A percentile compares a stretch with the other conserved stretches of the same genome.
Conservation (phyloP, 1,139 yeast genomes). For the Chernovozyma sophiae-reginae region DNA sequence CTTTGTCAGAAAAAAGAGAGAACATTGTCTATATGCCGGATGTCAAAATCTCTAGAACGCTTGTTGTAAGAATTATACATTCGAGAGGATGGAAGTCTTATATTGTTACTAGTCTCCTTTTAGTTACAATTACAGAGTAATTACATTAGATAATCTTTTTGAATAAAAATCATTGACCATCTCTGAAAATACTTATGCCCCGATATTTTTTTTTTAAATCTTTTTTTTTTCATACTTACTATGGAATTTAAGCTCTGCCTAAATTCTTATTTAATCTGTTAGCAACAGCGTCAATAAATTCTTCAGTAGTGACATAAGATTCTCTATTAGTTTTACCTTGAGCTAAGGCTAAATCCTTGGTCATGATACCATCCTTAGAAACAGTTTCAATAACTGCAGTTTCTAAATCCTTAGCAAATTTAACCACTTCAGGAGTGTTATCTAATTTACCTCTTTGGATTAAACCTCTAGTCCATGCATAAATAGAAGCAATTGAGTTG, state of each 20-base stretch:
- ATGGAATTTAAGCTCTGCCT: conserved; percentile 5
- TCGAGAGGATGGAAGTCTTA: too few species aligned
- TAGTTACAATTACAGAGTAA: too few species aligned
- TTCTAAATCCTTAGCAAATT: conserved; percentile 76
- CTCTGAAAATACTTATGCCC: too few species aligned
- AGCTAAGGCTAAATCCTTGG: conserved; percentile 90
- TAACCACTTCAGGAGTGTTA: conserved; percentile 74
- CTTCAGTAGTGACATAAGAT: conserved; percentile 83
- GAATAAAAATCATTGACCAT: too few species aligned
- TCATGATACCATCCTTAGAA: conserved; percentile 80
- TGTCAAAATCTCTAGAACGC: too few species aligned
- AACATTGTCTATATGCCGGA: too few species aligned
- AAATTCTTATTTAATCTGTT: conserved; percentile 32
- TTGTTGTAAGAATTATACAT: too few species aligned
- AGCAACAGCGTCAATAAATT: conserved; percentile 78
- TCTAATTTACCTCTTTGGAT: conserved; percentile 90
- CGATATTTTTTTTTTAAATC: too few species aligned
- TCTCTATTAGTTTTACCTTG: conserved; percentile 80
- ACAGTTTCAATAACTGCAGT: conserved; percentile 85
- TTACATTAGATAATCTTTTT: too few species aligned
- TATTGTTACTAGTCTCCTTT: too few species aligned
- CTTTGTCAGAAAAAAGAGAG: too few species aligned
- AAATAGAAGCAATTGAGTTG: conserved; percentile 95
- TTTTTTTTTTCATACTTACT: too few species aligned
- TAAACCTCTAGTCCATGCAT: conserved; percentile 94